These are phyloP conservation scores for Gomphus bonarii DNA, from an alignment of 1,284 basidiomycete genomes.

Conservation along the genomic window DNA sequence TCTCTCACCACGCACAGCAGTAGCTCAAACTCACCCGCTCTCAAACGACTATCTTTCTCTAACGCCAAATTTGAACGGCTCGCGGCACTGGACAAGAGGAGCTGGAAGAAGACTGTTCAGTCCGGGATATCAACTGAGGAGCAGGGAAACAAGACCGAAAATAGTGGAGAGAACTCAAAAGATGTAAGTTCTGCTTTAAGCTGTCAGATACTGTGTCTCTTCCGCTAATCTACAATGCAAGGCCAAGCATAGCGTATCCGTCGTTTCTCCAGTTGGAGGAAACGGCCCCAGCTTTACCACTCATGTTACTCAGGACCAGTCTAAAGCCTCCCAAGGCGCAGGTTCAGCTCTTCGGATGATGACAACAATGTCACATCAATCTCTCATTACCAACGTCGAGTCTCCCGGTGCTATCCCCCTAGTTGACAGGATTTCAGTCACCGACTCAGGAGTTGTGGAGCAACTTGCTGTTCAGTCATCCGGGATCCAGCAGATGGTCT, in stretches of 20 bases:
- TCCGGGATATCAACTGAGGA: neutral
- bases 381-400: neutral
- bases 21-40: neutral
- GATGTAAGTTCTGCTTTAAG: neutral
- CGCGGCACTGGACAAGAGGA: neutral
- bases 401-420: neutral
- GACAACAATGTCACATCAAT: neutral
- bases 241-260: neutral
- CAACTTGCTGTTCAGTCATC: neutral
- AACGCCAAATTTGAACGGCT: neutral
- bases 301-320: neutral
- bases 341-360: neutral
- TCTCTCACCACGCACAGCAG: neutral
- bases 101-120: neutral
- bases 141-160: neutral
- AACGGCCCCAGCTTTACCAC: neutral
- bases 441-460: neutral
- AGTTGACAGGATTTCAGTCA: neutral
- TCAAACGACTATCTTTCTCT: neutral
- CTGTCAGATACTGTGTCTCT: no score
- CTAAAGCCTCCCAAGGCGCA: neutral
- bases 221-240: neutral
- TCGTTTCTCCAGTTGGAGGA: neutral
- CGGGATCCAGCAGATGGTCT: neutral
- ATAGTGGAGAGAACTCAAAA: neutral